Conservation (phyloP, 2,329 filamentous ascomycete species). For the Fusarium torulosum region DNA sequence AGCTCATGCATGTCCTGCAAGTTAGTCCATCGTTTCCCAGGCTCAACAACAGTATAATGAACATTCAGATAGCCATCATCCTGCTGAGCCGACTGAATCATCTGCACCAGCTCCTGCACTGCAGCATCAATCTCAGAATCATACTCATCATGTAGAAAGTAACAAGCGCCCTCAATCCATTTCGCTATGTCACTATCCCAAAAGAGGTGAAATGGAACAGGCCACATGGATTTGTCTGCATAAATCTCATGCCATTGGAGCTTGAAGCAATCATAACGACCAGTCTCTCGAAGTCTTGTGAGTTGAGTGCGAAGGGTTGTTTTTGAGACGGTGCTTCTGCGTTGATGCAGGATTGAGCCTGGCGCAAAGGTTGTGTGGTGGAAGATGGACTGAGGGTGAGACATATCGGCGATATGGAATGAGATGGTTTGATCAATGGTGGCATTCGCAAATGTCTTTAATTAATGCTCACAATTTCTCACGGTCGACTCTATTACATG, state of each 20-base stretch:
- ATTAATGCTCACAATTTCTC: too few relatives aligned
- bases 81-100: constrained; percentile 69
- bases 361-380: constrained; percentile 12
- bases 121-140: constrained; percentile 32
- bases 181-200: constrained; percentile 61
- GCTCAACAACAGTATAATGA: constrained; percentile 71
- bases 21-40: constrained; percentile 67
- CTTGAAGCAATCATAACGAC: constrained; percentile 69
- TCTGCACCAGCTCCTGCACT: constrained; percentile 63
- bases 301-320: constrained; percentile 59
- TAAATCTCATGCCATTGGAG: constrained; percentile 68
- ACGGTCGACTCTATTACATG: too few relatives aligned
- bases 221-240: constrained; percentile 63
- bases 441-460: too few relatives aligned
- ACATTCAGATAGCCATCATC: constrained; percentile 73
- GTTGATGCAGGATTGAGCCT: constrained; percentile 10
- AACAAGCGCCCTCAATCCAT: constrained; percentile 39
- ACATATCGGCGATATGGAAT: constrained; percentile 4
- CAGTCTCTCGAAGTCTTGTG: constrained; percentile 62
- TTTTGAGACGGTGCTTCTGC: constrained; percentile 11
- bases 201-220: constrained; percentile 70
- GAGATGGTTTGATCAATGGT: too few relatives aligned
- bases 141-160: constrained; percentile 18
- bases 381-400: constrained; percentile 33
- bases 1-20: constrained; percentile 73